These are phyloP conservation scores for Turnera subulata DNA, from an alignment of 345 rosid genomes.

Conservation along the genomic window DNA sequence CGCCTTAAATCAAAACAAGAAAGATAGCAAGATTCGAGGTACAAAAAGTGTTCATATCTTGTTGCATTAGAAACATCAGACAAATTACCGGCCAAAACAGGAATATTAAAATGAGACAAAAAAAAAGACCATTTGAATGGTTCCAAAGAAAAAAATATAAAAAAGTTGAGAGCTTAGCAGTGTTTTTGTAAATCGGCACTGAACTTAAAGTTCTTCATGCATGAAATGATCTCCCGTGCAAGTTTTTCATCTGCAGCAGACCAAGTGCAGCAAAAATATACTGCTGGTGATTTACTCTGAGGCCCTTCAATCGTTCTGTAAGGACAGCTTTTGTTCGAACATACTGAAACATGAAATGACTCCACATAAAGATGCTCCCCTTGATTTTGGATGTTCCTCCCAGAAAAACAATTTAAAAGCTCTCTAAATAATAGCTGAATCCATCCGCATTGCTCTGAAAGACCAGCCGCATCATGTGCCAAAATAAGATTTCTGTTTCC, in stretches of 20 bases:
- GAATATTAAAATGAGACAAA: too few relatives aligned
- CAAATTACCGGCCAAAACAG: too few relatives aligned
- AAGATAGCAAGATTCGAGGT: too few relatives aligned
- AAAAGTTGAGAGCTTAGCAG: too few relatives aligned
- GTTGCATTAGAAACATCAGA: too few relatives aligned
- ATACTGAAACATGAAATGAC: slow-evolving; percentile 45
- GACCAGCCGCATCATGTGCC: slow-evolving; percentile 1
- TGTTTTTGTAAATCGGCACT: not conserved
- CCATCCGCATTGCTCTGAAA: slow-evolving; percentile 18
- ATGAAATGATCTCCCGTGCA: slow-evolving; percentile 62
- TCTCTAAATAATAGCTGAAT: slow-evolving; percentile 33
- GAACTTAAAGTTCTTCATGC: slow-evolving; percentile 20
- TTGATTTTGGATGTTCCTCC: slow-evolving; percentile 33
- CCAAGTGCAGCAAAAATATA: slow-evolving; percentile 78
- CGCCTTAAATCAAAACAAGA: too few relatives aligned
- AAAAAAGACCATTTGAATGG: too few relatives aligned
- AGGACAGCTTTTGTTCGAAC: slow-evolving; percentile 54
- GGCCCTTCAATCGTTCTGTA: slow-evolving; percentile 25
- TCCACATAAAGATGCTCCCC: slow-evolving; percentile 52
- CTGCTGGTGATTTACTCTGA: slow-evolving; percentile 10
- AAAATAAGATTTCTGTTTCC: slow-evolving; percentile 13
- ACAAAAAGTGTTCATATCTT: too few relatives aligned
- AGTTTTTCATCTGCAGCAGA: slow-evolving; percentile 57
- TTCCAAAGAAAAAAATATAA: too few relatives aligned
- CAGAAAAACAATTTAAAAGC: slow-evolving; percentile 35